Evolutionary conservation across 2,329 filamentous ascomycete species (phyloP), one percentile per base, ranked within the genome.

Genomic region (Parafenestella ontariensis): DNA sequence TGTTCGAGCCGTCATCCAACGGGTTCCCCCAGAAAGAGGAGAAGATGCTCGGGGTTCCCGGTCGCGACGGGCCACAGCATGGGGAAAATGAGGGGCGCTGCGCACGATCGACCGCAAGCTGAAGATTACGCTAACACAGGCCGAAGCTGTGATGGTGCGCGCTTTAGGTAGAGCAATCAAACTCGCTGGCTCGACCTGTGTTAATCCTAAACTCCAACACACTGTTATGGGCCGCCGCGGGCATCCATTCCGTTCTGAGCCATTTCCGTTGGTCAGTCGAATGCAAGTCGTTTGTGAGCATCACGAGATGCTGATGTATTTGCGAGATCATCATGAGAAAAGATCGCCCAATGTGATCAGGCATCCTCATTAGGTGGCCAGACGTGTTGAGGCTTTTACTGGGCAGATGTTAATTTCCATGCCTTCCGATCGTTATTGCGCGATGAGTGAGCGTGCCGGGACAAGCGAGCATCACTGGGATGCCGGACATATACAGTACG

Each of bases 231-330:
- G 18, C 10, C 11, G 34, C n/a, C 18, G 34, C 23, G 20, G 37
- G 23, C 26, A 39, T 26, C 24, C 42, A 24, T 46, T 28, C 26
- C 29, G 24, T 26, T 34, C 24, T 21, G 28, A 11, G n/a, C 41
- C 37, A 31, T 45, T 44, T 33, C 23, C 28, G 26, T 41, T 52
- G 40, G 21, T 41, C 37, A 41, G 28, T n/a, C n/a, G 33, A 18
- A 48, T n/a, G 41, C 29, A 11, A 49, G 40, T 17, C 20, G 17
- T 37, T 20, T 29, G 13, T 36, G n/a, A 33, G 17, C 41, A 47
- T 46, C 36, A 49, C 29, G 36, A 40, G 46, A 54, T 54, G 31
- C 42, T 49, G 28, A 34, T 37, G 17, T 15, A 34, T n/a, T 28
- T 31, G 21, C 36, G 23, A 21, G 20, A 23, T 33, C 29, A 18